These are phyloP conservation scores for Thermothelomyces thermophilus DNA, from an alignment of 2,329 filamentous ascomycete genomes.

Conservation along the genomic window DNA sequence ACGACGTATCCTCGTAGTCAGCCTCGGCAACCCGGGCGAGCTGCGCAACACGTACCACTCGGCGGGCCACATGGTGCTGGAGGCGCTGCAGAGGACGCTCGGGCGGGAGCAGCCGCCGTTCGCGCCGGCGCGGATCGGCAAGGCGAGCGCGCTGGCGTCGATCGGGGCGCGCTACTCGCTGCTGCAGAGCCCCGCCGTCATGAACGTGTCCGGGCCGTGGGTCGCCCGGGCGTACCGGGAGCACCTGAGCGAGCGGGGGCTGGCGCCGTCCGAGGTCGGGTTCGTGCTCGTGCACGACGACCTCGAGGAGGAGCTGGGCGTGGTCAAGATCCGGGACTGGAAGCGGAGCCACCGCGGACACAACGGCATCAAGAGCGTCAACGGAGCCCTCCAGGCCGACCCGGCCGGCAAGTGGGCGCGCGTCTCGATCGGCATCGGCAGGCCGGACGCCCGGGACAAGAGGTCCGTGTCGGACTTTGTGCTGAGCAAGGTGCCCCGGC, in stretches of 20 bases:
- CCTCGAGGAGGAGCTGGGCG: slow-evolving; percentile 65
- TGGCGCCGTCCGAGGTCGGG: slow-evolving; percentile 31
- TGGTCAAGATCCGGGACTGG: slow-evolving; percentile 58
- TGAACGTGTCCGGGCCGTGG: slow-evolving; percentile 78
- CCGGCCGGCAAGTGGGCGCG: slow-evolving; percentile 45
- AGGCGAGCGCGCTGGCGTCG: slow-evolving; percentile 45
- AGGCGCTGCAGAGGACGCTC: slow-evolving; percentile 49
- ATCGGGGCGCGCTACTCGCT: slow-evolving; percentile 53
- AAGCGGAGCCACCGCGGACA: slow-evolving; percentile 61
- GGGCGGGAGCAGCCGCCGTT: slow-evolving; percentile 43
- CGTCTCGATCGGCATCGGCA: slow-evolving; percentile 81
- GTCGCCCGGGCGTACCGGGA: slow-evolving; percentile 60
- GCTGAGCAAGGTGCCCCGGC: slow-evolving; percentile 51
- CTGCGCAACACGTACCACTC: slow-evolving; percentile 79
- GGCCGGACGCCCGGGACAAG: slow-evolving; percentile 62
- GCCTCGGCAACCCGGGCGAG: slow-evolving; percentile 74
- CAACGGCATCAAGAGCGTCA: slow-evolving; percentile 66
- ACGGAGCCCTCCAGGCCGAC: slow-evolving; percentile 40
- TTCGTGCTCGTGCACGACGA: slow-evolving; percentile 87
- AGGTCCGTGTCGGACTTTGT: slow-evolving; percentile 71
- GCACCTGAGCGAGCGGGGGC: slow-evolving; percentile 37
- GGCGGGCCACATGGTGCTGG: slow-evolving; percentile 74
- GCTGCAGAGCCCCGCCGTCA: slow-evolving; percentile 67
- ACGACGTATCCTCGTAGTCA: slow-evolving; percentile 69
- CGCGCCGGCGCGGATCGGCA: slow-evolving; percentile 38